phyloP scores from a whole-genome alignment of 345 rosid species.

The Hibiscus mutabilis region DNA sequence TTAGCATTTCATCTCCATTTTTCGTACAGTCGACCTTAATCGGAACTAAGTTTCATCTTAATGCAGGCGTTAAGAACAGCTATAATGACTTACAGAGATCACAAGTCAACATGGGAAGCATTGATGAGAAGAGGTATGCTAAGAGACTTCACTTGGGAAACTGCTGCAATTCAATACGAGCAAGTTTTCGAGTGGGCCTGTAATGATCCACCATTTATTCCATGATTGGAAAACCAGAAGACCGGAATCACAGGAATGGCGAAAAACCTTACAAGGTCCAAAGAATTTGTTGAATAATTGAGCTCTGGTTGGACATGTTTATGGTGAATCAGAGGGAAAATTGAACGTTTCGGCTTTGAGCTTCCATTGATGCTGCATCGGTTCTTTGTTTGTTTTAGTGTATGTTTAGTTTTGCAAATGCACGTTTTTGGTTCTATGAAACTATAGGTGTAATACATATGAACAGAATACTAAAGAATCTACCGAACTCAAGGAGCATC shows the following conservation, averaged over 20 bases:
- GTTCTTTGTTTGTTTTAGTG: background rate
- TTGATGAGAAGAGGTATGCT: constrained; percentile 77
- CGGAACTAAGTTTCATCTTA: background rate
- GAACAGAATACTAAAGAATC: background rate
- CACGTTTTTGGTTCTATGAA: background rate
- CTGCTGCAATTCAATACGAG: constrained; percentile 76
- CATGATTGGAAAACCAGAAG: constrained; percentile 13
- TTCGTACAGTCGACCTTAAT: background rate
- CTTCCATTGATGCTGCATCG: background rate
- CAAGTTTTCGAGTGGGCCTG: constrained; percentile 84
- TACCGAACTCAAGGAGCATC: too few relatives aligned
- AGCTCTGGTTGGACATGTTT: background rate
- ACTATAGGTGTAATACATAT: background rate
- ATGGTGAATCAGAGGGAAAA: background rate
- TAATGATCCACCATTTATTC: constrained; percentile 64
- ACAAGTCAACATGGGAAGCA: constrained; percentile 64
- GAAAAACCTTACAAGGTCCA: background rate
- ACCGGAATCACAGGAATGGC: background rate
- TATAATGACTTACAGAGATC: constrained; percentile 58
- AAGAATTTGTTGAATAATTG: background rate
- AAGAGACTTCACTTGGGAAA: constrained; percentile 72
- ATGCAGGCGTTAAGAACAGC: constrained; percentile 66
- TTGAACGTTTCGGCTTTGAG: background rate
- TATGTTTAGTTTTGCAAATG: background rate
- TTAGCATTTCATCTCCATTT: background rate